Percentiles rank a stretch among this genome's conserved stretches.
phyloP scores from a whole-genome alignment of 768 basidiomycete genomes.

The Dentipellis fragilis region DNA sequence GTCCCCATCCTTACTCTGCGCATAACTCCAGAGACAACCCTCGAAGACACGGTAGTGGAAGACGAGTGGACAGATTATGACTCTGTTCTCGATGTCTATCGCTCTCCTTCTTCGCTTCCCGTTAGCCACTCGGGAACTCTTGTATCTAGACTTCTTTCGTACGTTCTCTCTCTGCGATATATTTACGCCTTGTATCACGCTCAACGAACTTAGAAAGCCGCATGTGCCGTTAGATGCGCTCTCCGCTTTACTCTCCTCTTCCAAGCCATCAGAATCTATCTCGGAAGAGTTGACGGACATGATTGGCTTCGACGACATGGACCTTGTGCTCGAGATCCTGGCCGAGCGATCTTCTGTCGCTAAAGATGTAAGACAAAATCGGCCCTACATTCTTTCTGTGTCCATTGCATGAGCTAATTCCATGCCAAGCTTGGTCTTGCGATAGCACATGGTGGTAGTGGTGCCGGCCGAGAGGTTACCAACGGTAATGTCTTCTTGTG shows the following conservation, averaged over 20 bases:
- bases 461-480: too few species aligned
- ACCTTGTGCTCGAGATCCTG: slow-evolving; percentile 65
- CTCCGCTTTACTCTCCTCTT: slow-evolving; percentile 34
- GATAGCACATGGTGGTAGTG: too few species aligned
- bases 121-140: not conserved
- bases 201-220: slow-evolving; percentile 16
- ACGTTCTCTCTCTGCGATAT: slow-evolving; percentile 3
- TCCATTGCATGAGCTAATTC: too few species aligned
- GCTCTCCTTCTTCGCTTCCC: not conserved
- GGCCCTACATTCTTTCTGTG: not conserved
- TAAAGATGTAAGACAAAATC: slow-evolving; percentile 32
- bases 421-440: too few species aligned
- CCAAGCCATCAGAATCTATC: slow-evolving; percentile 55
- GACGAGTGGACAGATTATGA: not conserved
- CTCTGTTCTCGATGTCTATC: slow-evolving; percentile 11
- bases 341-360: slow-evolving; percentile 38
- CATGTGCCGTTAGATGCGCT: slow-evolving; percentile 20
- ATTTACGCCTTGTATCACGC: not conserved
- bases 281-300: slow-evolving; percentile 71
- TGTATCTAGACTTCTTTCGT: slow-evolving; percentile 10
- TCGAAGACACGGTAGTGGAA: not conserved
- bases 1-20: too few species aligned
- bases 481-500: too few species aligned
- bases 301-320: slow-evolving; percentile 78
- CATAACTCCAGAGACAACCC: not conserved